Percentiles rank a stretch among this genome's conserved stretches.
Evolutionary conservation across 1,284 basidiomycete species (phyloP).

Genomic region (Puccinia horiana): DNA sequence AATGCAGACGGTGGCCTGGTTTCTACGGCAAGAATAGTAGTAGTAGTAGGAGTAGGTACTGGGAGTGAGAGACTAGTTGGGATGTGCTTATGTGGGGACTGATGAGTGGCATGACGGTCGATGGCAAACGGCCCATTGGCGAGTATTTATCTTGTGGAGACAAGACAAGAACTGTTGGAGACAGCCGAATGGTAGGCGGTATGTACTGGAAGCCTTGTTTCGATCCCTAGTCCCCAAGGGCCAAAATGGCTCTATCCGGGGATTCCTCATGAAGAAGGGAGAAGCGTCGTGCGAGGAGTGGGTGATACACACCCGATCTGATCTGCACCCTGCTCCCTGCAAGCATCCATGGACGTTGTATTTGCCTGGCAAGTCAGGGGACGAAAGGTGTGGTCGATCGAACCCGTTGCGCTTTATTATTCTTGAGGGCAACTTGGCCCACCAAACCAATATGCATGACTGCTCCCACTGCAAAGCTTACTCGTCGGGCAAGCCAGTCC

Average conservation of each 20-base stretch:
- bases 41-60: background rate
- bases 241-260: background rate
- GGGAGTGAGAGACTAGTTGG: background rate
- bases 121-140: too few relatives aligned
- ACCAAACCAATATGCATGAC: too few relatives aligned
- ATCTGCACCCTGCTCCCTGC: conserved; percentile 20
- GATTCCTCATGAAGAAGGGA: background rate
- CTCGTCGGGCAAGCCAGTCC: too few relatives aligned
- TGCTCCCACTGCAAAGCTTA: too few relatives aligned
- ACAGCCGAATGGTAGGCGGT: background rate
- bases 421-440: background rate
- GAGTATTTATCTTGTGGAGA: background rate
- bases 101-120: too few relatives aligned
- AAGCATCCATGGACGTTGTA: background rate
- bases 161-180: background rate
- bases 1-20: background rate
- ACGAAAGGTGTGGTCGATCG: background rate
- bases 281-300: background rate
- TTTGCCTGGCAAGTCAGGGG: background rate
- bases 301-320: background rate
- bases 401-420: background rate
- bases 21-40: background rate
- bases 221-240: background rate
- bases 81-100: too few relatives aligned
- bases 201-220: too few relatives aligned